Base-by-base conservation (phyloP, 2,329 filamentous ascomycete species). In the Colletotrichum shisoi region DNA sequence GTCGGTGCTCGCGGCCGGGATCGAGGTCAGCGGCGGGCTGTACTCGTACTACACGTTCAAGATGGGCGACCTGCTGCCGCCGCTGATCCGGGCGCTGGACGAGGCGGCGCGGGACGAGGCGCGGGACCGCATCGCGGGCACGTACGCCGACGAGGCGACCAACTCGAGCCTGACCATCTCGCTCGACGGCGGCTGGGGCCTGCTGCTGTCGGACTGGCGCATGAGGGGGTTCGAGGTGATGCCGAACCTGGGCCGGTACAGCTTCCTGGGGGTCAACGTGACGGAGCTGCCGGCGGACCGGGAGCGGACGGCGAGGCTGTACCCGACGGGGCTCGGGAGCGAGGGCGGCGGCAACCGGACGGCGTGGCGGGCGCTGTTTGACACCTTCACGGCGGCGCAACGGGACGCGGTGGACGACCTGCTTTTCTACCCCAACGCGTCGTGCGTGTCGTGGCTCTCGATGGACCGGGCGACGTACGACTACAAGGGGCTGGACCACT, bases 11-110 rank as follows among this genome's bases (percentile, higher is more conserved):
- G 74, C 74, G 0, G 78, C 76, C 11, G 77, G 76, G 3, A 57
- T 59, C 15, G 73, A 74, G 53, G 66, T 62, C 62, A 48, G 56
- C 21, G 31, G 15, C 12, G 31, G 39, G 40, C 63, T 1, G 57
- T 71, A n/a, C n/a, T 71, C 57, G 52, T 69, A 62, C 24, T 58
- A 49, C 42, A 6, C 3, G 53, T 31, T 58, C 17, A 68, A 57
- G 57, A 17, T 69, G 45, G 58, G 57, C 37, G 61, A 37, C 5
- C 31, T 81, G 1, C 59, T 81, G 11, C 69, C 75, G 42, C 66
- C 67, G 0, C 69, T 84, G 0, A 62, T 83, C 0, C 80, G 80
- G 0, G 80, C 78, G 0, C 64, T 84, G 8, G 82, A 84, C 45
- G 71, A 76, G 24, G 81, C 80, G 1, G 76, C 80, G 8, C 77